Evolutionary conservation across 192 early-diverging fungal genomes (phyloP).

Genomic region (Entomortierella parvispora): DNA sequence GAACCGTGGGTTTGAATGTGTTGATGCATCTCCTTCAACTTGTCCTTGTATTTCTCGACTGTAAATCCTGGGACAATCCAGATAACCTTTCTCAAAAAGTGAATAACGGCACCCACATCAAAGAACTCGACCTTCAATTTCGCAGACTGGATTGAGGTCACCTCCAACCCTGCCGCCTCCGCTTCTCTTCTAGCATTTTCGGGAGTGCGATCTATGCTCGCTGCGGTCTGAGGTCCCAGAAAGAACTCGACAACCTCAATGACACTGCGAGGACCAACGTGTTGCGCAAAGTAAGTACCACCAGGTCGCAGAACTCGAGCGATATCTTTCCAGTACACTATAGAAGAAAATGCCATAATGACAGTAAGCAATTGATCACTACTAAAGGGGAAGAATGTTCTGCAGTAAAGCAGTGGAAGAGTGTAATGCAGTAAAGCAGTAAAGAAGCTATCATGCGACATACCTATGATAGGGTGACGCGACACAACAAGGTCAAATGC

Average conservation of each 20-base stretch:
- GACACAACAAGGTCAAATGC: slow-evolving; percentile 47
- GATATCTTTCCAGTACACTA: slow-evolving; percentile 28
- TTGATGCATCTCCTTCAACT: slow-evolving; percentile 33
- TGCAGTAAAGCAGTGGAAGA: neutral
- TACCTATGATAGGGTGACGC: slow-evolving; percentile 21
- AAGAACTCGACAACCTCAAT: slow-evolving; percentile 32
- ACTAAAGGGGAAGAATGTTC: neutral
- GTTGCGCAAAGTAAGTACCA: slow-evolving; percentile 40
- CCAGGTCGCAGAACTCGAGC: slow-evolving; percentile 22
- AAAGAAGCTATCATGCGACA: no score
- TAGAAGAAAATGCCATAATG: neutral
- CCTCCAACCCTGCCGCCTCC: slow-evolving; percentile 18
- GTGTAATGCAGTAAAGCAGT: no score
- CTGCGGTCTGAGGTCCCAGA: slow-evolving; percentile 20
- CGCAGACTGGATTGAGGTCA: slow-evolving; percentile 11
- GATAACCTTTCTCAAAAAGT: slow-evolving; percentile 34
- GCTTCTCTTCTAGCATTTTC: slow-evolving; percentile 21
- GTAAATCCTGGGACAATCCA: slow-evolving; percentile 41
- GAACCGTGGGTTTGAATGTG: slow-evolving; percentile 32
- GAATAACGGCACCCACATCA: slow-evolving; percentile 46
- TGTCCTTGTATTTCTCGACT: slow-evolving; percentile 41
- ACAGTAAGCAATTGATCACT: neutral
- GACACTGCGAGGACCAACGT: slow-evolving; percentile 35
- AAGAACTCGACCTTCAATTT: slow-evolving; percentile 30
- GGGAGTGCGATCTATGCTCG: slow-evolving; percentile 9